Conservation (phyloP, 2,329 filamentous ascomycete species). For the Cladosporium austrohemisphaericum region DNA sequence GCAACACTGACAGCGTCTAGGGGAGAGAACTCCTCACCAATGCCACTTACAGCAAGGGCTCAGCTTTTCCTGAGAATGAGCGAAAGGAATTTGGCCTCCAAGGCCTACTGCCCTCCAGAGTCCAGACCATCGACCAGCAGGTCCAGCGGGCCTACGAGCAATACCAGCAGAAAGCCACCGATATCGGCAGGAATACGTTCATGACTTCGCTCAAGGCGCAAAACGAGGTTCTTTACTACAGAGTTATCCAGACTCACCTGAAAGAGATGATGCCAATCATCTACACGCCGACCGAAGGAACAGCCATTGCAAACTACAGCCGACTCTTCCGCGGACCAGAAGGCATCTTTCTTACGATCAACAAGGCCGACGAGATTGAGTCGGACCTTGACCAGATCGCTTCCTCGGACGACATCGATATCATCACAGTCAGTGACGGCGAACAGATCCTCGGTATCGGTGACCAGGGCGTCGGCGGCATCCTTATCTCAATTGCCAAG, state of each 20-base stretch:
- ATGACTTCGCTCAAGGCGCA: constrained; percentile 81
- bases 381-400: constrained; percentile 61
- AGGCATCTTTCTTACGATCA: constrained; percentile 76
- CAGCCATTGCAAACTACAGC: constrained; percentile 83
- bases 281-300: constrained; percentile 85
- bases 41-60: constrained; percentile 77
- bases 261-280: constrained; percentile 89
- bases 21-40: constrained; percentile 57
- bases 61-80: constrained; percentile 68
- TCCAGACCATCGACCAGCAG: constrained; percentile 75
- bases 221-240: constrained; percentile 78
- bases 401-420: constrained; percentile 70
- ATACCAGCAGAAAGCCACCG: constrained; percentile 59
- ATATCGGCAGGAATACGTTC: constrained; percentile 82
- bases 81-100: constrained; percentile 65
- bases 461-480: constrained; percentile 80
- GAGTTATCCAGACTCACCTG: constrained; percentile 70
- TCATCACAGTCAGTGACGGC: constrained; percentile 79
- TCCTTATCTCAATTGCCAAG: constrained; percentile 81
- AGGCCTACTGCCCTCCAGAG: constrained; percentile 67
- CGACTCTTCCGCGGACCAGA: constrained; percentile 72
- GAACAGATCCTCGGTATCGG: constrained; percentile 78
- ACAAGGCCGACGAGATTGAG: constrained; percentile 58
- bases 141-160: constrained; percentile 75
- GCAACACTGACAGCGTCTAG: not conserved